Base-by-base conservation (phyloP, 2,329 filamentous ascomycete genomes). In the Ascochyta viciae-villosae region DNA sequence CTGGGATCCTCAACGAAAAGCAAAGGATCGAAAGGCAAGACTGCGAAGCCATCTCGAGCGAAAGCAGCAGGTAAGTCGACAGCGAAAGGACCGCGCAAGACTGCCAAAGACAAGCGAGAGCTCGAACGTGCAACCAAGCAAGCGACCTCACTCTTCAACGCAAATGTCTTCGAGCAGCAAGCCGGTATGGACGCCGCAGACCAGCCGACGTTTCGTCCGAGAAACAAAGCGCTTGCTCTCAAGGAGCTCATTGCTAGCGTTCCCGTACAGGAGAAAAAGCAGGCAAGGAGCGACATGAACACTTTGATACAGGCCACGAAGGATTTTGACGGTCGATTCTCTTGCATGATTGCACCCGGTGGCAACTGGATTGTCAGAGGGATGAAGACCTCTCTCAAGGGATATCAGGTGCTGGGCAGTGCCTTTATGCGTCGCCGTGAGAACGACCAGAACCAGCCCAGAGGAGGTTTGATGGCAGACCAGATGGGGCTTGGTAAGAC, bases 341-440 rank as follows among this genome's bases (percentile, higher is more conserved):
- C 65, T 3, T 74, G 76, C 5, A 78, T 65, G 16, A 4, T 55
- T 27, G 27, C 65, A 6, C 58, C 66, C 46, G 74, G 73, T 26
- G 70, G 74, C 1, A 64, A 70, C 13, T 83, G 81, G 80, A 41
- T 67, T 0, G 69, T 85, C 1, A 78, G 72, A 19, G 82, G 83
- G 0, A 82, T 85, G 80, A 74, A 64, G 24, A 77, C 75, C 0
- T 63, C 71, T 0, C 63, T 87, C 1, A 78, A 78, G 52, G 63
- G 68, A 9, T 81, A 85, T 42, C 86, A 88, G 49, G 60, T 87
- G 0, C 72, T 82, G 0, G 83, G 80, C 0, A 77, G 75, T 0
- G 75, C 78, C 0, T 88, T 84, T 74, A 87, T 88, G 85, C 63
- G 82, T 0, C 63, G 71, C 3, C 76, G 82, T 3, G 86, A 88